These are phyloP conservation scores for Botrytis cinerea DNA, from an alignment of 2,329 filamentous ascomycete species.

Conservation along the genomic window DNA sequence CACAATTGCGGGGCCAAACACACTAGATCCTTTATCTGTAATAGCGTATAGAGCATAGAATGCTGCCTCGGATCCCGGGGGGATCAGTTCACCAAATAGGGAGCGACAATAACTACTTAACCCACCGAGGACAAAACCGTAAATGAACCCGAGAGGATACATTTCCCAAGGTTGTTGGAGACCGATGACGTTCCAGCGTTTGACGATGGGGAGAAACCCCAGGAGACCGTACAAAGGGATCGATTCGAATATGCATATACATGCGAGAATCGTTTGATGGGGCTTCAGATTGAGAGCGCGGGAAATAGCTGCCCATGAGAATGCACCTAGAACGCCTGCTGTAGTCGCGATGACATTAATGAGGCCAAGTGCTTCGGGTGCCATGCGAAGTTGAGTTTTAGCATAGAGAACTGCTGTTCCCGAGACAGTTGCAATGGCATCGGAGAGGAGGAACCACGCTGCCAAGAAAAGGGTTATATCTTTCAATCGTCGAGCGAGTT, in stretches of 20 bases:
- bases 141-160: constrained; percentile 87
- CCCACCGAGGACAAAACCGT: constrained; percentile 92
- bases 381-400: constrained; percentile 89
- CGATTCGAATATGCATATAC: constrained; percentile 84
- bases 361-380: constrained; percentile 80
- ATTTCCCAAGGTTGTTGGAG: constrained; percentile 95
- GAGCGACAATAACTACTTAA: constrained; percentile 88
- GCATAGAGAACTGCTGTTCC: constrained; percentile 95
- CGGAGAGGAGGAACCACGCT: constrained; percentile 92
- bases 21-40: constrained; percentile 91
- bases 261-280: constrained; percentile 84
- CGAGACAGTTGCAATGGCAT: constrained; percentile 90
- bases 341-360: constrained; percentile 91
- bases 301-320: constrained; percentile 83
- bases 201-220: constrained; percentile 81
- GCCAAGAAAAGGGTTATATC: constrained; percentile 77
- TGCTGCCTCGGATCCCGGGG: constrained; percentile 87
- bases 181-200: constrained; percentile 72
- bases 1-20: constrained; percentile 92
- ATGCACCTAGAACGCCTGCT: constrained; percentile 81
- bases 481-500: constrained; percentile 68
- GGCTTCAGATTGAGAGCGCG: constrained; percentile 68
- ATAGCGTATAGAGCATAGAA: constrained; percentile 89
- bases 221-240: constrained; percentile 90
- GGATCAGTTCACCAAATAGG: constrained; percentile 88